A percentile compares a stretch with the other conserved stretches of the same genome.
Evolutionary conservation across 2,329 filamentous ascomycete genomes (phyloP).

Genomic region (Tympanopsis confertula): DNA sequence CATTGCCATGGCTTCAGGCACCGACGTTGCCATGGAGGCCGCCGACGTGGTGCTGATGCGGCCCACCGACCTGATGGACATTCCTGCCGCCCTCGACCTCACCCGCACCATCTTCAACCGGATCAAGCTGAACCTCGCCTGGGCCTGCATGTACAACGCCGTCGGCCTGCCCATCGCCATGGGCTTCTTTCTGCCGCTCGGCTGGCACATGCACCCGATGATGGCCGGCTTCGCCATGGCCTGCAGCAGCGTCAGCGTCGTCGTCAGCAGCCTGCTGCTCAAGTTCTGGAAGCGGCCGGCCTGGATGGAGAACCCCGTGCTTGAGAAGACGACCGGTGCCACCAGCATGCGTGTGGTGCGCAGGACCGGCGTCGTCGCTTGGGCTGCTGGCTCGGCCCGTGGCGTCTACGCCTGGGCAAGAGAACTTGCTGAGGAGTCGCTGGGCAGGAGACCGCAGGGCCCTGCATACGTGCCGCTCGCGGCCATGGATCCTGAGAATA

Average conservation of each 20-base stretch:
- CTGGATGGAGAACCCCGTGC: slow-evolving; percentile 70
- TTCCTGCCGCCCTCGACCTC: slow-evolving; percentile 76
- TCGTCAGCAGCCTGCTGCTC: slow-evolving; percentile 69
- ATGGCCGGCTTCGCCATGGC: slow-evolving; percentile 93
- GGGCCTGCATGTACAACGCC: slow-evolving; percentile 88
- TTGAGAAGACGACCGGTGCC: slow-evolving; percentile 42
- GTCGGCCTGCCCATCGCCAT: slow-evolving; percentile 91
- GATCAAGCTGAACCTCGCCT: slow-evolving; percentile 86
- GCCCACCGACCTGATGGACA: slow-evolving; percentile 78
- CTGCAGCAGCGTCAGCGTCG: slow-evolving; percentile 77
- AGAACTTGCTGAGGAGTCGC: not conserved
- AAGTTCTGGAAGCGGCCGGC: slow-evolving; percentile 75
- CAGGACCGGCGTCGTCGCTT: slow-evolving; percentile 11
- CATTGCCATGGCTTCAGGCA: slow-evolving; percentile 84
- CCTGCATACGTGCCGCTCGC: not conserved
- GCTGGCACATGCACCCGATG: slow-evolving; percentile 81
- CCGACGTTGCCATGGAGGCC: slow-evolving; percentile 95
- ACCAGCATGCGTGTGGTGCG: slow-evolving; percentile 5
- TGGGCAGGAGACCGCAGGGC: not conserved
- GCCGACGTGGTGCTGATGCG: slow-evolving; percentile 94
- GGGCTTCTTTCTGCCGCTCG: slow-evolving; percentile 87
- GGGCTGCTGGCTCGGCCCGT: slow-evolving; percentile 7
- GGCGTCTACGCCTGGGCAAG: not conserved
- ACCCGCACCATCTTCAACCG: slow-evolving; percentile 76
- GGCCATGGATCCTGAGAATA: not conserved